Evolutionary conservation across 2,329 filamentous ascomycete genomes (phyloP).

Genomic region (Trichoderma citrinoviride): DNA sequence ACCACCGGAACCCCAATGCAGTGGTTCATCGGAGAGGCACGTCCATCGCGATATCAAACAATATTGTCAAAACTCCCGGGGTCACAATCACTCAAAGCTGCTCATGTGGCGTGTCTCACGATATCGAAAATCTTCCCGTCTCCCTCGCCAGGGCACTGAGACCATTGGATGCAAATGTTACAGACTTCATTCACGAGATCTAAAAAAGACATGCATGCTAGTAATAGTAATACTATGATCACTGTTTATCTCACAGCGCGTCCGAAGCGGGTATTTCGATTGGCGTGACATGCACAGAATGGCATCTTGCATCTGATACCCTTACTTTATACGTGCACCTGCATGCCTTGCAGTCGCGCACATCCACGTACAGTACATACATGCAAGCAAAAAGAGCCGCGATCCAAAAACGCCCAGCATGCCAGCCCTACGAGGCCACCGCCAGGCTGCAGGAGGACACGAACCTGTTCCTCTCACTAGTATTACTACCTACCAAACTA

Average conservation of each 20-base stretch:
- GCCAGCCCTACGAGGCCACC: constrained; percentile 9
- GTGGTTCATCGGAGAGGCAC: not conserved
- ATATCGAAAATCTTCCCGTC: not conserved
- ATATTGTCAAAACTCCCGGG: not conserved
- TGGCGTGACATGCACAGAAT: not conserved
- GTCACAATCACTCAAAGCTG: not conserved
- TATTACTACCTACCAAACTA: not conserved
- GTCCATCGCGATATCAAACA: not conserved
- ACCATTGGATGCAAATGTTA: not conserved
- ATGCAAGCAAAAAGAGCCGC: no score
- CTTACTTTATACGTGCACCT: not conserved
- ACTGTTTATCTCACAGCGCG: not conserved
- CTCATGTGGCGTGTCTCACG: not conserved
- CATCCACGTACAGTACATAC: not conserved
- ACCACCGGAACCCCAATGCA: not conserved
- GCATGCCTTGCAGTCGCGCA: not conserved
- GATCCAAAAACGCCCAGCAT: constrained; percentile 6
- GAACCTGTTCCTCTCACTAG: no score
- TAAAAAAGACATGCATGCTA: constrained; percentile 17
- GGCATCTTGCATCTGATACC: not conserved
- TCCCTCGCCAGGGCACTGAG: not conserved
- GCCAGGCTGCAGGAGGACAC: no score
- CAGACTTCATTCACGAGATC: not conserved
- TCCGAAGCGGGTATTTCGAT: constrained; percentile 7
- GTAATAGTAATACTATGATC: not conserved